Conservation (phyloP, 331 rosid genomes). For the Stylosanthes scabra region DNA sequence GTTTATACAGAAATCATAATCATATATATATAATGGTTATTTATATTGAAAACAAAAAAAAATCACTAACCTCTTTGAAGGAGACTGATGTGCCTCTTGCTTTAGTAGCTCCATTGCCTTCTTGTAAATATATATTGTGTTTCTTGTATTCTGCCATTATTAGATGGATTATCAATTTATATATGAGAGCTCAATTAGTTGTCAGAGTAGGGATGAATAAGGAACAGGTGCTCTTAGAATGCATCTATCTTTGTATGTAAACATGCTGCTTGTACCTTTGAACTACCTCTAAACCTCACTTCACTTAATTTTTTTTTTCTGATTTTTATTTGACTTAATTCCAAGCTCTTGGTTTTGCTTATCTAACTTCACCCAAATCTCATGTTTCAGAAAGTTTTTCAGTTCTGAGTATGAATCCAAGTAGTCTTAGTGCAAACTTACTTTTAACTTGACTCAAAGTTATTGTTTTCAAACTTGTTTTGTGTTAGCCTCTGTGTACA, state of each 20-base stretch:
- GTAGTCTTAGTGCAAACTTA: too few species aligned
- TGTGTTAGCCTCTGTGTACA: too few species aligned
- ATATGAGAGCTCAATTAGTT: too few species aligned
- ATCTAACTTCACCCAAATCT: slow-evolving; percentile 28
- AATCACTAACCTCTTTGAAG: slow-evolving; percentile 45
- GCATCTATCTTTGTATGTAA: slow-evolving; percentile 1
- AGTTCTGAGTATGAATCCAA: too few species aligned
- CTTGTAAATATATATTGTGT: too few species aligned
- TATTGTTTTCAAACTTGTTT: too few species aligned
- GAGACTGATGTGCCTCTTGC: slow-evolving; percentile 20
- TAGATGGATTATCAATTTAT: neutral
- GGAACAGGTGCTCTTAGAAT: slow-evolving; percentile 20
- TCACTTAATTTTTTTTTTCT: neutral
- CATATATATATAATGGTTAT: neutral
- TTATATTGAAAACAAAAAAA: neutral
- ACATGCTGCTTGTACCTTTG: slow-evolving; percentile 40
- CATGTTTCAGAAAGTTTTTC: neutral
- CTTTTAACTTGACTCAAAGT: too few species aligned
- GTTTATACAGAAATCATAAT: neutral
- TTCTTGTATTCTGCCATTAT: neutral
- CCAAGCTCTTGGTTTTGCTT: slow-evolving; percentile 17
- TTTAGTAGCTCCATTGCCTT: slow-evolving; percentile 44
- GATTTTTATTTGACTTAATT: neutral
- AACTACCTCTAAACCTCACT: slow-evolving; percentile 39
- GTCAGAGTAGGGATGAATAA: too few species aligned